These are phyloP conservation scores for Colletotrichum tabaci DNA, from an alignment of 2,329 filamentous ascomycete genomes.

Conservation along the genomic window DNA sequence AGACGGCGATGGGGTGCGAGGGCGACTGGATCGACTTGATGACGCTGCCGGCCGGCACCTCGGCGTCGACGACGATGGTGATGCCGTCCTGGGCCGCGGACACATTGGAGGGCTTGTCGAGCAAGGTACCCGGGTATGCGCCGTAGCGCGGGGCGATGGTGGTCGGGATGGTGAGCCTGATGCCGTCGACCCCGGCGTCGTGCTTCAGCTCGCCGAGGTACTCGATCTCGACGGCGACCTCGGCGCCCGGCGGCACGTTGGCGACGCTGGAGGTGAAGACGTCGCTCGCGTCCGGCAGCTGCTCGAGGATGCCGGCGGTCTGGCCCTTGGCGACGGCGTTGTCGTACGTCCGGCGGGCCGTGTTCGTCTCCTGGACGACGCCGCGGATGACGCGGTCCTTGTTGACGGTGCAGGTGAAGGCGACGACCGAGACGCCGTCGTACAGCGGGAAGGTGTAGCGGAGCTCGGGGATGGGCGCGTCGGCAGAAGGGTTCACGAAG, in stretches of 20 bases:
- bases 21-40: slow-evolving; percentile 77
- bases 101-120: slow-evolving; percentile 44
- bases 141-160: slow-evolving; percentile 78
- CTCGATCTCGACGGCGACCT: slow-evolving; percentile 72
- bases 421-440: slow-evolving; percentile 79
- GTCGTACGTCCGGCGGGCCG: slow-evolving; percentile 73
- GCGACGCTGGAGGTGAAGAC: slow-evolving; percentile 79
- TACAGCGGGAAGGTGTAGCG: slow-evolving; percentile 81
- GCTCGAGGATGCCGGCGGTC: slow-evolving; percentile 76
- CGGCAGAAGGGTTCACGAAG: slow-evolving; percentile 70
- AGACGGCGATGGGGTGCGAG: slow-evolving; percentile 77
- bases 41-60: slow-evolving; percentile 66
- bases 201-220: slow-evolving; percentile 82
- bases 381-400: slow-evolving; percentile 73
- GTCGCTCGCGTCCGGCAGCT: slow-evolving; percentile 72
- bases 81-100: slow-evolving; percentile 37
- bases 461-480: slow-evolving; percentile 58
- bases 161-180: slow-evolving; percentile 79
- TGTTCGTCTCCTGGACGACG: slow-evolving; percentile 75
- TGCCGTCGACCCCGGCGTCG: slow-evolving; percentile 76
- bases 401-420: slow-evolving; percentile 74
- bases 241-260: slow-evolving; percentile 73
- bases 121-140: slow-evolving; percentile 53
- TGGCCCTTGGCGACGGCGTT: slow-evolving; percentile 71
- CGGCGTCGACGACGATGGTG: slow-evolving; percentile 53